Base-by-base conservation (phyloP, 805 yeast species). In the Wickerhamiella brachini region DNA sequence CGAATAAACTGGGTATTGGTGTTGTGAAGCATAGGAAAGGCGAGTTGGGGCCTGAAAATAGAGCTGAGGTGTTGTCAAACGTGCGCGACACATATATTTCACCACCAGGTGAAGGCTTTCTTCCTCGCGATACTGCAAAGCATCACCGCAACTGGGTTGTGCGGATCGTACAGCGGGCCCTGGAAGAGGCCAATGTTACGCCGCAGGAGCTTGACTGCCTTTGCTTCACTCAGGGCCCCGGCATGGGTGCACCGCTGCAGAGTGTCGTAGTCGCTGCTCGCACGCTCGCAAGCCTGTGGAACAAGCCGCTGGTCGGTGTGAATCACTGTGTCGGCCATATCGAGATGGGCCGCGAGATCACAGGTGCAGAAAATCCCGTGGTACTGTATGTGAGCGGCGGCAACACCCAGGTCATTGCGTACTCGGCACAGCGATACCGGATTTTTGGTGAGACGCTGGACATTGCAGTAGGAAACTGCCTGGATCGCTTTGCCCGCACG, bases 361-460 rank as follows among this genome's bases (percentile, higher is more conserved):
- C 99, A 0, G 94, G 93, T n/a, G 97, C 97, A 0, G 75, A 73
- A n/a, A 90, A 93, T 62, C 99, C 98, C 0, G 97, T 93, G 47
- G 98, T 93, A 9, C 71, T 93, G 49, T 93, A 93, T 62, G 99
- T 93, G 10, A 85, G 95, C 65, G 99, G 99, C 15, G 99, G 99
- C 49, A 93, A 93, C 66, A 93, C 99, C 1, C 99, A 93, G 65
- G 94, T 93, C 20, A 93, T 93, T 65, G 98, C 98, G 1, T 93
- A 93, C 65, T 85, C 95, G 3, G 84, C 83, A 58, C 95, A 90
- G 62, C 67, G 95, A 59, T 93, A 93, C 68, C 76, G 98, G 57
- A 93, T 93, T n/a, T 93, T 93, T 66, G 99, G 99, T n/a, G 99
- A 93, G 65, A 93, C 99, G 0, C 70, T 93, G 52, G 99, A 93